These are phyloP conservation scores for Nakazawaea peltata DNA, from an alignment of 805 yeast genomes.

Conservation along the genomic window DNA sequence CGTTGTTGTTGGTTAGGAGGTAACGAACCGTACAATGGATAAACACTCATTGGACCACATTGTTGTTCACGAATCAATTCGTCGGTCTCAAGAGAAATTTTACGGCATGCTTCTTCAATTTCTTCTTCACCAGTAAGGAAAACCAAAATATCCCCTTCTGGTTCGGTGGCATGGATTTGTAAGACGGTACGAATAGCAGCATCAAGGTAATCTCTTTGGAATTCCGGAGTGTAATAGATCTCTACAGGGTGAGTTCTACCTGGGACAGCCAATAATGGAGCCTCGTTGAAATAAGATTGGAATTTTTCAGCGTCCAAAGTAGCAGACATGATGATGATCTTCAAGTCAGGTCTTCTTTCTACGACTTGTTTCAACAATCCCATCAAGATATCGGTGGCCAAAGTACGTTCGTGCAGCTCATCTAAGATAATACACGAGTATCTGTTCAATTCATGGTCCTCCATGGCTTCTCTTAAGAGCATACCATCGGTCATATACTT, in stretches of 20 bases:
- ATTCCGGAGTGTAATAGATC: constrained; percentile 93
- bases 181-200: constrained; percentile 93
- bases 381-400: constrained; percentile 95
- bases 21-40: constrained; percentile 91
- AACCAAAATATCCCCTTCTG: constrained; percentile 79
- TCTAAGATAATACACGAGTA: constrained; percentile 90
- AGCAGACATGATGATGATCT: constrained; percentile 94
- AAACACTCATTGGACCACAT: constrained; percentile 83
- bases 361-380: constrained; percentile 84
- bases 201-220: constrained; percentile 89
- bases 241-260: constrained; percentile 98
- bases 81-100: constrained; percentile 81
- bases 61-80: constrained; percentile 81
- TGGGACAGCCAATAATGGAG: constrained; percentile 93
- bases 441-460: constrained; percentile 71
- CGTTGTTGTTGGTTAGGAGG: constrained; percentile 95
- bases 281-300: constrained; percentile 80
- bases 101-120: constrained; percentile 93
- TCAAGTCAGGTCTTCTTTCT: constrained; percentile 74
- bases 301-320: constrained; percentile 96
- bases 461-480: constrained; percentile 96
- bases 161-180: constrained; percentile 96
- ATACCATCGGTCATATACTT: constrained; percentile 99
- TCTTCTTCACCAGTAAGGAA: constrained; percentile 97
- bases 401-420: constrained; percentile 97